Evolutionary conservation across 2,329 filamentous ascomycete species (phyloP).

Genomic region (Colletotrichum sojae): DNA sequence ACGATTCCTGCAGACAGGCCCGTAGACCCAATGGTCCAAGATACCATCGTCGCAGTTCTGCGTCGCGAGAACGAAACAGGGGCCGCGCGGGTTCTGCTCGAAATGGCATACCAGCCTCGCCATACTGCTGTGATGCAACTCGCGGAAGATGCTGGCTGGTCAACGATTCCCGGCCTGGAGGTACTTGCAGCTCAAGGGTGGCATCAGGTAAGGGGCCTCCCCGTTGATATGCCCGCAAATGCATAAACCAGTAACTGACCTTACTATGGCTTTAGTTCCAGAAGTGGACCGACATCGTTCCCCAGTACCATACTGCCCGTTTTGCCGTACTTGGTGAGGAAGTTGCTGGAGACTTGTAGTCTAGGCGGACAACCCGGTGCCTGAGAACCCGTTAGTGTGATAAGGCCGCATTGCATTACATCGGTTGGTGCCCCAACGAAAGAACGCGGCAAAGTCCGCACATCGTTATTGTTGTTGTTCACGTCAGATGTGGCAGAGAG

Average conservation of each 20-base stretch:
- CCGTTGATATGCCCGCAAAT: background rate
- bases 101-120: constrained; percentile 96
- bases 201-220: constrained; percentile 77
- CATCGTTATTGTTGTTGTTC: no score
- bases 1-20: constrained; percentile 92
- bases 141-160: constrained; percentile 84
- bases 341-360: background rate
- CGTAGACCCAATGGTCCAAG: constrained; percentile 79
- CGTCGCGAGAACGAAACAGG: constrained; percentile 56
- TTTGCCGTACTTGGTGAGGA: constrained; percentile 60
- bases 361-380: no score
- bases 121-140: constrained; percentile 89
- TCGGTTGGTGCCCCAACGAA: no score
- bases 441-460: no score
- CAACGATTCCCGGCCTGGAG: constrained; percentile 87
- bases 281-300: constrained; percentile 86
- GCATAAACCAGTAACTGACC: constrained; percentile 43
- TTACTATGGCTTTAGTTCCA: constrained; percentile 70
- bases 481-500: no score
- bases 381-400: no score
- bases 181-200: constrained; percentile 90
- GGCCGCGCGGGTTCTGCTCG: constrained; percentile 76
- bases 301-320: constrained; percentile 79
- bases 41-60: constrained; percentile 72
- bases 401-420: no score